A percentile compares a stretch with the other conserved stretches of the same genome.
These are phyloP conservation scores for Trametes cingulata DNA, from an alignment of 768 basidiomycete genomes.

Conservation along the genomic window DNA sequence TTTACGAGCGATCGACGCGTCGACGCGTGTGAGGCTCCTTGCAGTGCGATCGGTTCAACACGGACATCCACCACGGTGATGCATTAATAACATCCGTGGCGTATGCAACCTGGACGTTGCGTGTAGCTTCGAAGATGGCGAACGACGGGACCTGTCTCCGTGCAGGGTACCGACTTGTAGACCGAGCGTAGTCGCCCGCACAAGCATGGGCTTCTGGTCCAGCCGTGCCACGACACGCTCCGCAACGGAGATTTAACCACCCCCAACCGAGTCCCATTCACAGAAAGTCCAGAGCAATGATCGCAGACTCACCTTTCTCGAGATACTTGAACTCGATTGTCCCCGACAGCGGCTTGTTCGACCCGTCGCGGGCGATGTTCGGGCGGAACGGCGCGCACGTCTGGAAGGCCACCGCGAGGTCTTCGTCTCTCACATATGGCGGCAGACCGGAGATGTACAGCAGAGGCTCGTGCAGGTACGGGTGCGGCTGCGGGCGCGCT, in stretches of 20 bases:
- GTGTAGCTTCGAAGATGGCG: too few species aligned
- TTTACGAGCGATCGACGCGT: neutral
- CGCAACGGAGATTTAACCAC: neutral
- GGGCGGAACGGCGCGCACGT: conserved; percentile 82
- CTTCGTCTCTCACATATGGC: conserved; percentile 71
- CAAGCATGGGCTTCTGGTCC: too few species aligned
- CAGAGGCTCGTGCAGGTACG: conserved; percentile 82
- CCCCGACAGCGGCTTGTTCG: conserved; percentile 56
- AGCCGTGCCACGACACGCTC: neutral
- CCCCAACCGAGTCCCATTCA: neutral
- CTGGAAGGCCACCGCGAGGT: conserved; percentile 71
- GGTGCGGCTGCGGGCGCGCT: conserved; percentile 54
- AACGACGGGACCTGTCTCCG: neutral
- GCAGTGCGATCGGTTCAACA: neutral
- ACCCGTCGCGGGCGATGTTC: conserved; percentile 63
- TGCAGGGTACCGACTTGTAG: neutral
- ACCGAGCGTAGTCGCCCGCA: too few species aligned
- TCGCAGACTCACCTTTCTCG: conserved; percentile 62
- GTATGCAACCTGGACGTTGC: too few species aligned
- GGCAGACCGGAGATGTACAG: conserved; percentile 82
- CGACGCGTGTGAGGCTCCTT: neutral
- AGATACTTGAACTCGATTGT: conserved; percentile 84
- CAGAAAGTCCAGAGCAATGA: neutral
- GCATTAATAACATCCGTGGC: too few species aligned
- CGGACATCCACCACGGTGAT: too few species aligned